Conservation (phyloP, 2,329 filamentous ascomycete species). For the Ilyonectria destructans region DNA sequence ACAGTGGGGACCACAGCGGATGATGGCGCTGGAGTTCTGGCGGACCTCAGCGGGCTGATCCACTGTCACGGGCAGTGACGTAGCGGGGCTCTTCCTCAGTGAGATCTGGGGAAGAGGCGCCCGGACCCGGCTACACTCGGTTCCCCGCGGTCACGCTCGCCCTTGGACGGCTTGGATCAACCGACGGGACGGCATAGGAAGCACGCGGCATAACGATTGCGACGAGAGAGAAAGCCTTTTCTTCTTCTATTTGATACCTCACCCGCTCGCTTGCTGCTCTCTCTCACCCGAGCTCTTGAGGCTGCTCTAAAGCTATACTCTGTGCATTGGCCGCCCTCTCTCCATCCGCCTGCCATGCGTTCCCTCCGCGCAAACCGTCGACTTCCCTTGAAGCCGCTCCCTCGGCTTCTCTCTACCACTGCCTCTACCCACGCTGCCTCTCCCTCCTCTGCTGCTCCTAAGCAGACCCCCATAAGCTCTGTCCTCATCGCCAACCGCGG, state of each 20-base stretch:
- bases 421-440: conserved; percentile 51
- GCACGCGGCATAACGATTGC: conserved; percentile 46
- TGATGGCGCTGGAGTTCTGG: background rate
- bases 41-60: conserved; percentile 10
- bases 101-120: conserved; percentile 46
- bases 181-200: conserved; percentile 48
- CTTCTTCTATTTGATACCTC: conserved; percentile 29
- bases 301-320: conserved; percentile 27
- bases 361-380: conserved; percentile 69
- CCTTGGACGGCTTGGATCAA: conserved; percentile 41
- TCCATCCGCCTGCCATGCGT: conserved; percentile 62
- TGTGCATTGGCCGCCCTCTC: conserved; percentile 35
- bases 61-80: conserved; percentile 43
- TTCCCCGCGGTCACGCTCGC: conserved; percentile 52
- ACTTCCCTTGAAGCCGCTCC: conserved; percentile 63
- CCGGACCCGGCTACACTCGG: conserved; percentile 53
- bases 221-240: conserved; percentile 29
- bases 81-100: conserved; percentile 41
- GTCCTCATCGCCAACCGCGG: conserved; percentile 97
- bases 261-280: conserved; percentile 8
- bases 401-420: conserved; percentile 58
- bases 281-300: conserved; percentile 19
- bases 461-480: conserved; percentile 74
- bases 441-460: conserved; percentile 54
- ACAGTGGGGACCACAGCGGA: background rate